Evolutionary conservation across 495 filamentous ascomycete species (phyloP), one percentile per base, ranked within the genome.

Genomic region (Xylaria grammica): DNA sequence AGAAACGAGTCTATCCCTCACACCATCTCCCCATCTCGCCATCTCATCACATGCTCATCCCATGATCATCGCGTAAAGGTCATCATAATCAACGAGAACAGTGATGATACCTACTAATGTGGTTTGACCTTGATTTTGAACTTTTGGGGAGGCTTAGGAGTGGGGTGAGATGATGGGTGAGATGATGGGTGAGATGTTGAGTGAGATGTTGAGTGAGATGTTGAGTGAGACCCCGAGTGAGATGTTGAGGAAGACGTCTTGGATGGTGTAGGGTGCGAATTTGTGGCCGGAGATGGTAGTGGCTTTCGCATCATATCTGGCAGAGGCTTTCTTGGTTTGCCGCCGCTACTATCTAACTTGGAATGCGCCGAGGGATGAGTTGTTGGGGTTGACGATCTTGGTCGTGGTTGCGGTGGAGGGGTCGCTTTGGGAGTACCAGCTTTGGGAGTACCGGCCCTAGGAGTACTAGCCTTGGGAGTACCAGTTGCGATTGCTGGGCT

Each of bases 51-150:
- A 11, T 17, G 46, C n/a, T 27, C 4, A 22, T 24, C 11, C 17
- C 13, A 46, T 17, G 20, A 9, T 26, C 20, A 9, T 17, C 36
- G n/a, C n/a, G n/a, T n/a, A n/a, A n/a, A n/a, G n/a, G n/a, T n/a
- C n/a, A n/a, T n/a, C n/a, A n/a, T n/a, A n/a, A n/a, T n/a, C n/a
- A n/a, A n/a, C n/a, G n/a, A n/a, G n/a, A 55, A 36, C 19, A 29
- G 53, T 26, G 19, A 42, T 42, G 7, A 34, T 27, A 40, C 5
- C 9, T 55, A 63, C 22, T 42, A 38, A 22, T 44, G 36, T 7
- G 70, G 48, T 63, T 75, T 78, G 32, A 80, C 19, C 67, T 79
- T 80, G 19, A 80, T 73, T 60, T 78, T 79, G 44, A 80, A 58
- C 36, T 76, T 77, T 22, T 71, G 58, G 5, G 36, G 42, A n/a